Conservation (phyloP, 768 basidiomycete species). For the Tricholoma matsutake region DNA sequence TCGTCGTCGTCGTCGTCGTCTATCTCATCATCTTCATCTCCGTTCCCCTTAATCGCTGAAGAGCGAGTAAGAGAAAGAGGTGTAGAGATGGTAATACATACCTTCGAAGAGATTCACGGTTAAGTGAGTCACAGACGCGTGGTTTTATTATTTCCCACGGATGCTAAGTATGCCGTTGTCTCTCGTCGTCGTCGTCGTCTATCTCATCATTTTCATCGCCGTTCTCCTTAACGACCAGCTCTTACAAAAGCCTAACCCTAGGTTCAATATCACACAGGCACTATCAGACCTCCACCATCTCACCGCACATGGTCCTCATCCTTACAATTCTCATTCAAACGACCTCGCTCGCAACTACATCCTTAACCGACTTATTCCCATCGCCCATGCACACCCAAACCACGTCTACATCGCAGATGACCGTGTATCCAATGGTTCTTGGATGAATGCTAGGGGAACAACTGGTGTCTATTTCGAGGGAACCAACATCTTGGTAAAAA, state of each 20-base stretch:
- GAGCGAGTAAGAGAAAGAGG: constrained; percentile 43
- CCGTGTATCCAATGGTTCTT: constrained; percentile 19
- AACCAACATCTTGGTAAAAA: constrained; percentile 63
- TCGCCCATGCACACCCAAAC: constrained; percentile 36
- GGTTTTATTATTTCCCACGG: background rate
- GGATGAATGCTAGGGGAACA: constrained; percentile 13
- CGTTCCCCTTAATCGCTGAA: constrained; percentile 22
- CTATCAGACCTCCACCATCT: constrained; percentile 33
- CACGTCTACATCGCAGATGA: constrained; percentile 55
- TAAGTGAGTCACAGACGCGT: background rate
- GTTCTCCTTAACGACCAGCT: constrained; percentile 17
- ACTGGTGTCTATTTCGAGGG: constrained; percentile 57
- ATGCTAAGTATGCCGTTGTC: background rate
- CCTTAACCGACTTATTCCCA: constrained; percentile 46
- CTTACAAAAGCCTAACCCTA: constrained; percentile 11
- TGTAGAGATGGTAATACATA: constrained; percentile 46
- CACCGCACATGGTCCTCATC: constrained; percentile 60
- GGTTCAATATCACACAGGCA: constrained; percentile 17
- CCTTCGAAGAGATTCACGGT: constrained; percentile 33
- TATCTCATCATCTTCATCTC: constrained; percentile 9
- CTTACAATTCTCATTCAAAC: constrained; percentile 77
- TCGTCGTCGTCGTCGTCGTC: background rate
- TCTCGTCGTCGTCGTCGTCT: background rate
- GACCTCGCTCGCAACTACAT: constrained; percentile 62
- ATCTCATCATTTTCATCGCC: constrained; percentile 8